A percentile compares a stretch with the other conserved stretches of the same genome.
Evolutionary conservation across 208 protist genomes (phyloP).

Genomic region (Leishmania tarentolae): DNA sequence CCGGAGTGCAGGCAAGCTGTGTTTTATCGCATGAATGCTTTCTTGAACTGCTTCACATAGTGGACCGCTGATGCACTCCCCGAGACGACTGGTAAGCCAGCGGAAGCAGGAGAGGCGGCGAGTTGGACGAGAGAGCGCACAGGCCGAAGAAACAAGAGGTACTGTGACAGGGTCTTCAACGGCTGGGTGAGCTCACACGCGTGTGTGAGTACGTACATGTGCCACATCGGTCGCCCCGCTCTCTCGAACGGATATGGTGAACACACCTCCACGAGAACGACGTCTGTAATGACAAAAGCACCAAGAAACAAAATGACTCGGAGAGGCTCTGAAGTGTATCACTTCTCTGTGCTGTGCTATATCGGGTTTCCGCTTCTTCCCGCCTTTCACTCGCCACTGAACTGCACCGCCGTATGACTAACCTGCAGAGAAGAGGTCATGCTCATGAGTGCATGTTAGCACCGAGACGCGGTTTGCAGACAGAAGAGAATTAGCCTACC

Average conservation of each 20-base stretch:
- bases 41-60: constrained; percentile 32
- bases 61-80: neutral
- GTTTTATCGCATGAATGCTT: constrained; percentile 31
- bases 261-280: neutral
- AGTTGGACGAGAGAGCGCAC: neutral
- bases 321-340: neutral
- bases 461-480: neutral
- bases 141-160: neutral
- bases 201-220: neutral
- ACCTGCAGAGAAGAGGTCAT: neutral
- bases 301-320: neutral
- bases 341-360: neutral
- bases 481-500: neutral
- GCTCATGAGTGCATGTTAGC: neutral
- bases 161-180: neutral
- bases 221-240: neutral
- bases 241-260: neutral
- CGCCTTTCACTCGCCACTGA: neutral
- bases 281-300: neutral
- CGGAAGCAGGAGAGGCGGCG: neutral
- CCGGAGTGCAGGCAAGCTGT: constrained; percentile 3
- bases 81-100: neutral
- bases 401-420: neutral
- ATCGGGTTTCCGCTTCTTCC: neutral
- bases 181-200: neutral